A percentile compares a stretch with the other conserved stretches of the same genome.
Evolutionary conservation across 768 basidiomycete species (phyloP).

Genomic region (Saitozyma sp.): DNA sequence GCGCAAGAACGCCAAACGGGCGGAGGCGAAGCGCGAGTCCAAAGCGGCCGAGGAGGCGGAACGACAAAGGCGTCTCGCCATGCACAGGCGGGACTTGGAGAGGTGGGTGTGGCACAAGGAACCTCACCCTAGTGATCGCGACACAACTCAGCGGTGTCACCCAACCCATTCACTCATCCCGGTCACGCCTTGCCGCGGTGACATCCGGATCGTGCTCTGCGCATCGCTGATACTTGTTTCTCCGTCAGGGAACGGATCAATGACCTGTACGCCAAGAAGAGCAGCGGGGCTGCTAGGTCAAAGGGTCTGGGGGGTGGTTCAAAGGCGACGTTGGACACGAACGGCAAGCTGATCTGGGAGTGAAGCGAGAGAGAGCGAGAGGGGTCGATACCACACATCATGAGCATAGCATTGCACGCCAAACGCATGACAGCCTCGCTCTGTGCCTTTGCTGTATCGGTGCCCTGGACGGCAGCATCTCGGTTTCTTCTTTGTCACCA

Average conservation of each 20-base stretch:
- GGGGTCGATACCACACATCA: no score
- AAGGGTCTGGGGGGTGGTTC: slow-evolving; percentile 16
- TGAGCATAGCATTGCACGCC: no score
- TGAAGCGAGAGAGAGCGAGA: neutral
- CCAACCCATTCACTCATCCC: neutral
- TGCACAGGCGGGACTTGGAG: slow-evolving; percentile 38
- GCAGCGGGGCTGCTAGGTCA: slow-evolving; percentile 15
- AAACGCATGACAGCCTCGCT: no score
- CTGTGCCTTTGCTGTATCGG: no score
- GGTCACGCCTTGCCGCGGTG: neutral
- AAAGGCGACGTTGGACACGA: slow-evolving; percentile 25
- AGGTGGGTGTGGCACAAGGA: slow-evolving; percentile 18
- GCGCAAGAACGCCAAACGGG: slow-evolving; percentile 44
- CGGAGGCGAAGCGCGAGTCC: slow-evolving; percentile 39
- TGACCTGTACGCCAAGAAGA: slow-evolving; percentile 33
- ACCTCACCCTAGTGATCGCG: neutral
- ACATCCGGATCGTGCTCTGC: no score
- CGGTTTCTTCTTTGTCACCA: no score
- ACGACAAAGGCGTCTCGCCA: slow-evolving; percentile 26
- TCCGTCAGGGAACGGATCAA: slow-evolving; percentile 37
- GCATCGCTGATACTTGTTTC: no score
- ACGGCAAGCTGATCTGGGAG: slow-evolving; percentile 48
- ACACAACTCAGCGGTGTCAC: neutral
- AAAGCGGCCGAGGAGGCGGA: slow-evolving; percentile 45
- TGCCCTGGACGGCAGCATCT: no score